Base-by-base conservation (phyloP, 1,284 basidiomycete species). In the Dichomitus squalens region DNA sequence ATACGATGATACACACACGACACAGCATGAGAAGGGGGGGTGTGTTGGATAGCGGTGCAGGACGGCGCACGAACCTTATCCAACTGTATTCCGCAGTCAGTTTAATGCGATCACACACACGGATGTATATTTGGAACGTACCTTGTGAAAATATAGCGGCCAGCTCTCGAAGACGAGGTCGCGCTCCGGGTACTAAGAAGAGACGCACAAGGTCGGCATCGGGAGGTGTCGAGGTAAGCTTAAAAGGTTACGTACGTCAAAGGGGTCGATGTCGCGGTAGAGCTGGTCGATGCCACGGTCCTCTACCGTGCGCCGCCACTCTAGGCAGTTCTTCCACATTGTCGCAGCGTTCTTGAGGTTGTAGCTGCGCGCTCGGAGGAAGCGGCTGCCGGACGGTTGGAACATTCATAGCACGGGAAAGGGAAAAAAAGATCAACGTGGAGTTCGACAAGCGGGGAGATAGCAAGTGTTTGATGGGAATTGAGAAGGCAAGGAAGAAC, bases 111-210 rank as follows among this genome's bases (percentile, higher is more conserved):
- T 16, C 21, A 36, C 41, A 46, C 48, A 20, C n/a, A 36, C 9
- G 36, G 21, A 7, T 29, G 21, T 29, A 39, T 33, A 49, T 47
- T 47, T 47, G 16, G 36, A 31, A 63, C 76, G 38, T 52, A 83
- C 87, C 75, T 89, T 89, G 70, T 90, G 88, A 64, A 88, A 88
- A 59, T 74, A 88, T 73, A 90, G 80, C 4, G 87, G 87, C 88
- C 88, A 90, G 58, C 81, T 83, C 52, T 87, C 80, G 64, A 88
- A 88, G 12, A 90, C 81, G 4, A 80, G 77, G 52, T 83, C 77
- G 48, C 87, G 81, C 62, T 85, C 86, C 1, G 86, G 86, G 66
- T 85, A 90, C 88, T 90, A 61, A 49, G 33, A 48, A 52, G 23
- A 16, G 51, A 12, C 29, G 43, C 8, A 4, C 35, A 40, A 53